phyloP scores from a whole-genome alignment of 345 rosid species.

The Triadica sebifera region DNA sequence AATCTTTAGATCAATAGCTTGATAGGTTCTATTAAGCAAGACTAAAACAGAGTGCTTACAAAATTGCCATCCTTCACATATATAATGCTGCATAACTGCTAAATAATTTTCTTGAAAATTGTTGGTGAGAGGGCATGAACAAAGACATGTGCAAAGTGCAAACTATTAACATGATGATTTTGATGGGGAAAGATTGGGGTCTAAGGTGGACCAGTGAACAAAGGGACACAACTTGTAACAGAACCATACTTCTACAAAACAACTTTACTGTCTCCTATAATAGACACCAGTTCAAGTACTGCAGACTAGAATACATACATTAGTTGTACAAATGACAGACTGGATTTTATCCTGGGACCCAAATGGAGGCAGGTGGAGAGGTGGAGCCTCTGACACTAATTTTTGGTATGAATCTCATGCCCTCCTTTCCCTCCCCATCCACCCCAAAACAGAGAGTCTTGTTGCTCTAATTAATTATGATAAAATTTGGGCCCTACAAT shows the following conservation, averaged over 20 bases:
- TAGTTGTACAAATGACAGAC: slow-evolving; percentile 33
- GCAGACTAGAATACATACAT: slow-evolving; percentile 18
- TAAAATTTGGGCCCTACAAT: slow-evolving; percentile 26
- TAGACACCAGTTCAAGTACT: slow-evolving; percentile 12
- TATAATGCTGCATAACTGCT: neutral
- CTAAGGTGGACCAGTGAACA: slow-evolving; percentile 13
- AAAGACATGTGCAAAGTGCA: neutral
- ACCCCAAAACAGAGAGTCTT: slow-evolving; percentile 27
- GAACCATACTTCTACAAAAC: neutral
- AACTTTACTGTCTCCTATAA: slow-evolving; percentile 13
- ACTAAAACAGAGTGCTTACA: too few species aligned
- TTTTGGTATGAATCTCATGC: slow-evolving; percentile 22
- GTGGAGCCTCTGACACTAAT: slow-evolving; percentile 46
- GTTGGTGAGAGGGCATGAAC: neutral
- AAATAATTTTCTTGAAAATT: neutral
- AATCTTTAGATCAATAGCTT: neutral
- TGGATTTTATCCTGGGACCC: slow-evolving; percentile 36
- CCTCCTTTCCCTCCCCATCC: neutral
- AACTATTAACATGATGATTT: neutral
- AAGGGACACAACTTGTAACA: slow-evolving; percentile 1
- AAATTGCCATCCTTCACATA: too few species aligned
- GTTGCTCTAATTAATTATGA: slow-evolving; percentile 17
- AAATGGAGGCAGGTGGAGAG: slow-evolving; percentile 40
- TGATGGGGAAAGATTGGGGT: neutral
- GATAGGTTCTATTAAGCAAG: neutral